A percentile compares a stretch with the other conserved stretches of the same genome.
Conservation (phyloP, 768 basidiomycete species). For the Mycena albidolilacea region DNA sequence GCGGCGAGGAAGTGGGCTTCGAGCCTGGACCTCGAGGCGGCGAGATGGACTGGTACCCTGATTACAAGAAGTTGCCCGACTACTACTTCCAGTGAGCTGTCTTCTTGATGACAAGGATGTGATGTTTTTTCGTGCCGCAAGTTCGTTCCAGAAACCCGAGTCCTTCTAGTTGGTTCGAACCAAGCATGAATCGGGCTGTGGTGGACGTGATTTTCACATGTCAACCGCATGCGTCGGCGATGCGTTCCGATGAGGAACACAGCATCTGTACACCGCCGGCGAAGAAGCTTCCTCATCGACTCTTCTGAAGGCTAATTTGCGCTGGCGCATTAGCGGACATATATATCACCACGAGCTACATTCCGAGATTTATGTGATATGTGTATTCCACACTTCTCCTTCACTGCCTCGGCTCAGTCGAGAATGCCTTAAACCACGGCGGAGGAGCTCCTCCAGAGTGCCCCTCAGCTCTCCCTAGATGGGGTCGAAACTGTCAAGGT, state of each 20-base stretch:
- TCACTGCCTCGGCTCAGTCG: conserved; percentile 8
- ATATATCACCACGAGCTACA: neutral
- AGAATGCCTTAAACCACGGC: conserved; percentile 2
- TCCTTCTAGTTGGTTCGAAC: too few relatives aligned
- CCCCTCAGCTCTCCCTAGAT: conserved; percentile 6
- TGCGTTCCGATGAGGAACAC: conserved; percentile 13
- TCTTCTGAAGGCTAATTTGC: neutral
- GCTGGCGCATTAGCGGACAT: neutral
- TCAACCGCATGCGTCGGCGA: neutral
- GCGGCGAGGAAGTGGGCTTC: neutral
- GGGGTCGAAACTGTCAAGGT: conserved; percentile 26
- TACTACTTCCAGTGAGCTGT: too few relatives aligned
- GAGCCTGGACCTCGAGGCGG: too few relatives aligned
- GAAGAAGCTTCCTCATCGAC: neutral
- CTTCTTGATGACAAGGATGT: too few relatives aligned
- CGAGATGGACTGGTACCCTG: too few relatives aligned
- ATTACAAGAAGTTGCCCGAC: too few relatives aligned
- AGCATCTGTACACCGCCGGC: neutral
- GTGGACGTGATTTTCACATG: too few relatives aligned
- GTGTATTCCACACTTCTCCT: conserved; percentile 22
- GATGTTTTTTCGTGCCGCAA: too few relatives aligned
- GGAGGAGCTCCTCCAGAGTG: neutral
- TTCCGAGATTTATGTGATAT: conserved; percentile 20
- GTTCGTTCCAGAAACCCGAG: too few relatives aligned
- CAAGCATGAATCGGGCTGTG: too few relatives aligned